Base-by-base conservation (phyloP, 176 grass and related monocot species). In the Thalia dealbata region DNA sequence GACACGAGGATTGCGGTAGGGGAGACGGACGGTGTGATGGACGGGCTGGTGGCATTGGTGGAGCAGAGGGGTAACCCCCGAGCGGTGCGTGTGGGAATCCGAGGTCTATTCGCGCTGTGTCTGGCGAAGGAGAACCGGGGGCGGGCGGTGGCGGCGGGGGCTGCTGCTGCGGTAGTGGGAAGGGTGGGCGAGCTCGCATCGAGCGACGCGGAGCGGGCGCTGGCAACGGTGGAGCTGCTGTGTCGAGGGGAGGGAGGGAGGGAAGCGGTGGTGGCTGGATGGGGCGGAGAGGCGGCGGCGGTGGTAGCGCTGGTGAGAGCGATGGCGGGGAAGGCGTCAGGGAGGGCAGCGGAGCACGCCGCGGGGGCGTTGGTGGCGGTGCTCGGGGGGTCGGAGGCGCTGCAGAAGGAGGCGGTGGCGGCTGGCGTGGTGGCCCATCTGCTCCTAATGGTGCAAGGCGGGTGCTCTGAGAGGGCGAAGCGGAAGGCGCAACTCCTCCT, bases 401-500 rank as follows among this genome's bases (percentile, higher is more conserved):
- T 99, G n/a, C 95, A 99, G 83, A 70, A 72, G 45, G 95, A 91
- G 81, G 95, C 90, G 0, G 95, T 99, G n/a, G 76, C 80, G 2
- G 83, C 85, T 0, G 95, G 95, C 22, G 81, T 88, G 25, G 88
- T 99, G 95, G 77, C 63, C 59, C 87, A 88, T 58, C 78, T 99
- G 28, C 78, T 99, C 0, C 24, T 99, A 3, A 85, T 99, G 95
- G 95, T 95, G 72, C 95, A 99, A 66, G 90, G 95, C 11, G 90
- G 90, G 0, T 93, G 83, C 79, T 99, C 95, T 2, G 95, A 99
- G 18, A 88, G 95, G 55, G 87, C 87, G 42, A 99, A 99, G 80
- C 84, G 90, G 66, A 99, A 99, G 64, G 87, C 90, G 41, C 95
- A 99, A 83, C 81, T 91, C 51, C 88, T 99, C 15, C 85, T 99